Evolutionary conservation across 208 protist species (phyloP), one percentile per base, ranked within the genome.

Genomic region (Leptomonas pyrrhocoris): DNA sequence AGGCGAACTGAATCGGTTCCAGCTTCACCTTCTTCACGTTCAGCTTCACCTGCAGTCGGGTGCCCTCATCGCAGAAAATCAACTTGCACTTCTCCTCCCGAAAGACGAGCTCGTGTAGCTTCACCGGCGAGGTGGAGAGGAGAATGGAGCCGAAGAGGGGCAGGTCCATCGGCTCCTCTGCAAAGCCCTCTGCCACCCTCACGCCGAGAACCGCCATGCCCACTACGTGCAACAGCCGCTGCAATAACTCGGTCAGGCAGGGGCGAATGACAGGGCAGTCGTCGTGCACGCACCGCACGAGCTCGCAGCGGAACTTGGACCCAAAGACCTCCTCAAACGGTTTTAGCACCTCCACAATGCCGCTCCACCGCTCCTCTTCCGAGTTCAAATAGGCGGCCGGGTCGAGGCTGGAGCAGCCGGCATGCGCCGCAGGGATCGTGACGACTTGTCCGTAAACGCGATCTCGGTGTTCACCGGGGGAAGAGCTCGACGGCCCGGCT

Each of bases 291-390:
- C 90, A 79, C 43, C 55, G 60, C 45, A 84, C 68, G 0, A 94
- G 46, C 49, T 84, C 50, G 51, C 81, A 90, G 13, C 69, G 69
- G 18, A 58, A 65, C 40, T 73, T 66, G 48, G 34, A n/a, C 61
- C 77, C 61, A 57, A 90, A 94, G 27, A 94, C 61, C 19, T 69
- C 49, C 30, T 70, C 56, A 77, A 86, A 92, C 7, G 71, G 63
- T 16, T 34, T 49, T 42, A 92, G 74, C 55, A 72, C 48, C 18
- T 51, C 49, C 42, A 83, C 68, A 31, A 78, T 68, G n/a, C 48
- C 8, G 23, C 74, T 62, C 70, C 71, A 84, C 18, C 80, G 80
- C 23, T 73, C 60, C 38, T 83, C 74, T 63, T 85, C 77, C 11
- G 23, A n/a, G 49, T 74, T 70, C 7, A 86, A 62, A 70, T 84